Conservation (phyloP, 2,329 filamentous ascomycete genomes). For the Pseudophaeomoniella oleicola region DNA sequence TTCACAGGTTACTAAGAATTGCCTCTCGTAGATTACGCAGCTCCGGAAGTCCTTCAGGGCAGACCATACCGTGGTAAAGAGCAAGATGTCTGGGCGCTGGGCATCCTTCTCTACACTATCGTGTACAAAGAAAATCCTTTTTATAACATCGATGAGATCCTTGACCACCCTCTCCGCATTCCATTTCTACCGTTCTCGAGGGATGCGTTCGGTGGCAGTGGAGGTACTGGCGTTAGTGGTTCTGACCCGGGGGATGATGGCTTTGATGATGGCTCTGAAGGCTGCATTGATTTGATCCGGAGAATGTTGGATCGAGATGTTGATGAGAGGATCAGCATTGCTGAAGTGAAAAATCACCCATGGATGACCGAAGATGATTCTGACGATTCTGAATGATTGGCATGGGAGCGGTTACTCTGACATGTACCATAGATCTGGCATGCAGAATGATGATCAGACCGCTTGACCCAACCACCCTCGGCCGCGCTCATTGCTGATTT, state of each 20-base stretch:
- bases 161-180: conserved; percentile 87
- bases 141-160: conserved; percentile 97
- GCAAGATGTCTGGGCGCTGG: conserved; percentile 95
- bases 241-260: conserved; percentile 44
- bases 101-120: conserved; percentile 94
- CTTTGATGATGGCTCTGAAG: conserved; percentile 42
- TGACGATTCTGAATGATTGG: conserved; percentile 3
- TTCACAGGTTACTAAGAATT: conserved; percentile 1
- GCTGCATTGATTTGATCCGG: conserved; percentile 81
- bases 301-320: conserved; percentile 89
- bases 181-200: conserved; percentile 43
- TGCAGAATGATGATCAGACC: neutral
- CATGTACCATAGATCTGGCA: neutral
- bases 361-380: conserved; percentile 42
- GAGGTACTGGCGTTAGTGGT: neutral
- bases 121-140: conserved; percentile 99
- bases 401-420: neutral
- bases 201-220: neutral
- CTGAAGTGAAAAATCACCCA: conserved; percentile 74
- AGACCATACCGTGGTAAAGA: conserved; percentile 88
- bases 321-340: conserved; percentile 67
- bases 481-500: neutral
- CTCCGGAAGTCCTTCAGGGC: conserved; percentile 90
- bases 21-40: conserved; percentile 68
- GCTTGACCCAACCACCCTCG: neutral